Evolutionary conservation across 73 alveolate species (phyloP), one percentile per base, ranked within the genome.

Genomic region (Uronychia setigera): DNA sequence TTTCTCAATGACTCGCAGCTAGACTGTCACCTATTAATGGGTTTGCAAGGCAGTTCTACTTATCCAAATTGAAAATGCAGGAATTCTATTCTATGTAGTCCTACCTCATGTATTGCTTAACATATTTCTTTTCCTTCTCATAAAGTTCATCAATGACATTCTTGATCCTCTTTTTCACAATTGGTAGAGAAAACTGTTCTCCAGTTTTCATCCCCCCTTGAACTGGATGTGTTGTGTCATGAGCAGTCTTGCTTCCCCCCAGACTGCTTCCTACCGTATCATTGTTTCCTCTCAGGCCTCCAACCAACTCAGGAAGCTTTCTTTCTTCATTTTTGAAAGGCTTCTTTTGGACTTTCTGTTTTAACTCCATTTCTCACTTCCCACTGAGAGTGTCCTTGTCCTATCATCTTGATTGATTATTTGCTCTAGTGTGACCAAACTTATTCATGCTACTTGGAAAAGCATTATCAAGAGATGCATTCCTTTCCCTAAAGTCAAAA

Each of bases 91-190:
- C 67, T 46, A 46, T 46, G 67, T 11, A 46, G 67, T 46, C 67
- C 19, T 46, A 5, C 67, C 67, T 46, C n/a, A 46, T 46, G 67
- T 46, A 46, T 19, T 46, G 67, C 67, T 46, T 46, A 5, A 46
- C 67, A 46, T 46, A 46, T 46, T 79, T 32, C 85, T 78, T 86
- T 46, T 86, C 92, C 60, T 86, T 86, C 32, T 80, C 32, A 33
- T 86, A 86, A 5, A 86, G 59, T 1, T 86, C 87, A 79, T 86
- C 87, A 59, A 86, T 86, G 25, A 79, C 87, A 32, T 86, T 14
- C 78, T 86, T 86, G 35, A 86, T 60, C 79, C 67, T 86, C 32
- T 75, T n/a, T 13, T 86, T 79, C 33, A 31, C 81, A 60, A 35
- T 28, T 1, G 91, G 91, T 0, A 85, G 77, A 19, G 67, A 46